These are phyloP conservation scores for Stygiomarasmius scandens DNA, from an alignment of 1,284 basidiomycete species.

Conservation along the genomic window DNA sequence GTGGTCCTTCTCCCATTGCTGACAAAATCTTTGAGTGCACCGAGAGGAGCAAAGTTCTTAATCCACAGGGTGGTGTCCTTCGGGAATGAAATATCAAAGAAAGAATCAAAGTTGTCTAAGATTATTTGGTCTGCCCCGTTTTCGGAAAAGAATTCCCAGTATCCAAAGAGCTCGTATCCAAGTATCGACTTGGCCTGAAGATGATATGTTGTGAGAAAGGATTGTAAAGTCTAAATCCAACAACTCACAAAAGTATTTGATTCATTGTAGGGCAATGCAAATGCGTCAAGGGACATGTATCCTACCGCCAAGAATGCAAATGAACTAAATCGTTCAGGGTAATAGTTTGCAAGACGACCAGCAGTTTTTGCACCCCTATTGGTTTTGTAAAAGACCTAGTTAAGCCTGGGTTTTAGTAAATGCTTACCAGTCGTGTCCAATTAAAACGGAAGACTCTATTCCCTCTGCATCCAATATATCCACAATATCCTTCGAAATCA, in stretches of 20 bases:
- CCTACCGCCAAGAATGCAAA: slow-evolving; percentile 46
- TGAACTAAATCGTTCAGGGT: slow-evolving; percentile 41
- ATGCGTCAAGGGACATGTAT: slow-evolving; percentile 33
- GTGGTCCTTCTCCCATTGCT: slow-evolving; percentile 20
- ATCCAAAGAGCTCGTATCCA: slow-evolving; percentile 36
- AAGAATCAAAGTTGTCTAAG: slow-evolving; percentile 30
- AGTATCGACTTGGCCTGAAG: slow-evolving; percentile 19
- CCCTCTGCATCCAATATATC: slow-evolving; percentile 47
- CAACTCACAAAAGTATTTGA: slow-evolving; percentile 16
- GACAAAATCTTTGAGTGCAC: slow-evolving; percentile 32
- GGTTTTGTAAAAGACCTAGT: not conserved
- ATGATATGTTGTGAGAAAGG: slow-evolving; percentile 13
- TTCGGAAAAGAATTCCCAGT: slow-evolving; percentile 39
- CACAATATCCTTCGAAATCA: slow-evolving; percentile 44
- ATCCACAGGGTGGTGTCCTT: slow-evolving; percentile 25
- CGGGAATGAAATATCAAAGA: slow-evolving; percentile 24
- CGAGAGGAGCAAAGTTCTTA: slow-evolving; percentile 26
- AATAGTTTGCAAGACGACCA: slow-evolving; percentile 39
- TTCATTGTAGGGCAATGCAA: slow-evolving; percentile 9
- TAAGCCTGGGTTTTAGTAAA: slow-evolving; percentile 2
- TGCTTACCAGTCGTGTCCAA: slow-evolving; percentile 54
- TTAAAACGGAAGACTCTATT: slow-evolving; percentile 36
- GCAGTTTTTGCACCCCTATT: slow-evolving; percentile 41
- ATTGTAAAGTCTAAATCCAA: slow-evolving; percentile 17
- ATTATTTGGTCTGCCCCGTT: slow-evolving; percentile 31